Base-by-base conservation (phyloP, 1,284 basidiomycete species). In the Wallemia mellicola region DNA sequence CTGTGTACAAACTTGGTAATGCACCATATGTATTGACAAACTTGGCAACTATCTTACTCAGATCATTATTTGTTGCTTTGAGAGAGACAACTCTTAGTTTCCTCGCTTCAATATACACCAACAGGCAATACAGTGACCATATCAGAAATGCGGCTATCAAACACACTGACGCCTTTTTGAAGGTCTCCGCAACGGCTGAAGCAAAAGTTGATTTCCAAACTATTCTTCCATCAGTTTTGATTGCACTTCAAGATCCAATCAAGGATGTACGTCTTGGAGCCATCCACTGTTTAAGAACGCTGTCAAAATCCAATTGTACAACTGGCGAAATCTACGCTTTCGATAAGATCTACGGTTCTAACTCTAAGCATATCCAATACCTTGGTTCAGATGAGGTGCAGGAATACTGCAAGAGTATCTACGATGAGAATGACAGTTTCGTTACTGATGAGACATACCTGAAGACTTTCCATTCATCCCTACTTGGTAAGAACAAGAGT, bases 21-120 rank as follows among this genome's bases (percentile, higher is more conserved):
- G 67, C 67, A 3, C 54, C 73, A 1, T 67, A 71, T 28, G 71
- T 69, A 11, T 72, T 71, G 14, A 66, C 71, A 1, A 61, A 66
- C 1, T 68, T 86, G 1, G 75, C 80, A 0, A 73, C 74, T 0
- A 69, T 73, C 24, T 69, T 87, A 38, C 74, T 88, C 28, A 75
- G 76, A 60, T 68, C 73, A 0, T 70, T 94, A 0, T 84, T 95
- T 66, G 71, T 75, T 55, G 77, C 75, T 60, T 71, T 91, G 2
- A 77, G 77, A 59, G 78, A 82, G 24, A 80, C 81, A 60, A 74
- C 81, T 0, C 72, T 95, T n/a, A 73, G 81, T 1, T 91, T 96
- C 73, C 77, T 96, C 24, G 76, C 79, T 17, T 76, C 82, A 3
- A 63, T 83, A 28, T 84, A 82, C 81, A 70, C 75, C 27, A 67